Conservation (phyloP, 768 basidiomycete genomes). For the Calvatia gigantea region DNA sequence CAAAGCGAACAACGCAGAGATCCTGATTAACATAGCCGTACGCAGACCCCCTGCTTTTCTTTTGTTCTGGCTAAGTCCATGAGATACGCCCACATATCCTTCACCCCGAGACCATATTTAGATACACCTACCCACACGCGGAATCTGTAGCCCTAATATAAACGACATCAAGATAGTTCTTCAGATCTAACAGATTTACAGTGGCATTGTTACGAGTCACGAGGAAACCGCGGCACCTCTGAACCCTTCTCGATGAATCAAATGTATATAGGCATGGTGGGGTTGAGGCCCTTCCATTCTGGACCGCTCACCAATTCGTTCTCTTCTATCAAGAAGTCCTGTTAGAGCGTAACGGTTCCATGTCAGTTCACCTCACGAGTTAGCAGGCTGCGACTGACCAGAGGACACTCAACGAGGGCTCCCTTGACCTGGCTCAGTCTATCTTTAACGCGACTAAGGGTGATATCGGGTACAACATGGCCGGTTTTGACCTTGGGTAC, state of each 20-base stretch:
- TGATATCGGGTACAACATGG: slow-evolving; percentile 71
- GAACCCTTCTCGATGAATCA: slow-evolving; percentile 25
- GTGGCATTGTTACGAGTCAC: not conserved
- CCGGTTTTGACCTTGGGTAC: slow-evolving; percentile 76
- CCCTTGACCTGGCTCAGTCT: slow-evolving; percentile 69
- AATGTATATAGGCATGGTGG: slow-evolving; percentile 77
- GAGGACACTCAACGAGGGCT: slow-evolving; percentile 70
- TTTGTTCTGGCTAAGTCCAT: no score
- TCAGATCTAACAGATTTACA: not conserved
- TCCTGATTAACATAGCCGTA: slow-evolving; percentile 63
- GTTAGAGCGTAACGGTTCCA: slow-evolving; percentile 12
- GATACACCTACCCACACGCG: not conserved
- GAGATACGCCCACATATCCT: no score
- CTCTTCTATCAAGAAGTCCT: slow-evolving; percentile 87
- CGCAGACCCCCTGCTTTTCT: slow-evolving; percentile 26
- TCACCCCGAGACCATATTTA: not conserved
- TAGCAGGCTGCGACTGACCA: slow-evolving; percentile 37
- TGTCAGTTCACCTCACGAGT: slow-evolving; percentile 8
- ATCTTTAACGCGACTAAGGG: slow-evolving; percentile 68
- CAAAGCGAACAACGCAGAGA: slow-evolving; percentile 54
- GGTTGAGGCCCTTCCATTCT: slow-evolving; percentile 74
- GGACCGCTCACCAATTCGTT: slow-evolving; percentile 65
- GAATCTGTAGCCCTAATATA: not conserved
- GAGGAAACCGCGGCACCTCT: not conserved
- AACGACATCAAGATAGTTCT: not conserved